Evolutionary conservation across 768 basidiomycete genomes (phyloP), one percentile per base, ranked within the genome.

Genomic region (Mycena vitilis): DNA sequence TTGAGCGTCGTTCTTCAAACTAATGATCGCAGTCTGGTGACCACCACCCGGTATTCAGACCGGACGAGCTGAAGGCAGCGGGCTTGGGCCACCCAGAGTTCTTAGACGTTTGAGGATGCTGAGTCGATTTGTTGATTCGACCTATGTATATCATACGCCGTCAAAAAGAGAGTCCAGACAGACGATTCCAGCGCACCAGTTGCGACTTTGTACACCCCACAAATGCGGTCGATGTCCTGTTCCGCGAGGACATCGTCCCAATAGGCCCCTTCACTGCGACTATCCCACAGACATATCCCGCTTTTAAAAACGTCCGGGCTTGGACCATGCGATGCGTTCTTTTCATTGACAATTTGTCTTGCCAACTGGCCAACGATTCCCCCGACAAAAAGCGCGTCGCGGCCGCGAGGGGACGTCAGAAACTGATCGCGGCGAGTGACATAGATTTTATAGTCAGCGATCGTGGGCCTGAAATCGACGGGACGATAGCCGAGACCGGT

Each of bases 81-180:
- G 61, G 67, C 18, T 25, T 63, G 1, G 67, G 67, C 67, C 61
- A 68, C 67, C 67, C 63, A 13, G 61, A 68, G 15, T 58, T 37
- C 0, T 51, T 15, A 4, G 44, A 44, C 18, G 34, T 30, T 38
- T 63, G 60, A 10, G 0, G 44, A 5, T 49, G 37, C 8, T 36
- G 34, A 4, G 25, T 45, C 30, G 15, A 2, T 8, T 44, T 44
- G 25, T 36, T 60, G 15, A 38, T 15, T 2, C 36, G 65, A 16
- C 65, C 65, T 66, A 47, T 25, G 40, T 36, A 11, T 4, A n/a
- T n/a, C n/a, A n/a, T n/a, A 6, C 30, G 5, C 30, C 5, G 15
- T 53, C 7, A 44, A 38, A 23, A 59, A 57, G 11, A 34, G 25
- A 12, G 12, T 23, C 18, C 20, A 40, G 40, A 40, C 25, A 54